Evolutionary conservation across 768 basidiomycete genomes (phyloP).

Genomic region (Fomitopsis serialis): DNA sequence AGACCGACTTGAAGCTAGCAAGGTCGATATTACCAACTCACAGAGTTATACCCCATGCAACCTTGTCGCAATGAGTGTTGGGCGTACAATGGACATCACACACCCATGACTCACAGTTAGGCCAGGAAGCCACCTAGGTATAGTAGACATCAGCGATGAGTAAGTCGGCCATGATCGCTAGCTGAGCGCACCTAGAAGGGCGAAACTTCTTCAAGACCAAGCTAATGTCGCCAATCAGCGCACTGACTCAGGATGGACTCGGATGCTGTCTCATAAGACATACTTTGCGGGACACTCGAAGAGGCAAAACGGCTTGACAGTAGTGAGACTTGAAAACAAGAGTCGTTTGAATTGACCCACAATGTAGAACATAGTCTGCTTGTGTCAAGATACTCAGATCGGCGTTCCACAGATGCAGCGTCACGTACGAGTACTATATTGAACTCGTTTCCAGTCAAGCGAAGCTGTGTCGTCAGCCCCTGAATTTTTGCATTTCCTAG

Average conservation of each 20-base stretch:
- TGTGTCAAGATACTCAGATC: not conserved
- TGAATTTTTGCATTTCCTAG: conserved; percentile 22
- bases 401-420: not conserved
- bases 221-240: conserved; percentile 7
- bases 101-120: conserved; percentile 45
- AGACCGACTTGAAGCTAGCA: too few species aligned
- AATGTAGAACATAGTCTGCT: conserved; percentile 69
- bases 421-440: conserved; percentile 54
- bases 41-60: conserved; percentile 63
- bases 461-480: conserved; percentile 50
- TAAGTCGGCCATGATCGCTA: not conserved
- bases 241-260: too few species aligned
- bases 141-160: not conserved
- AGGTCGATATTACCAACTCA: conserved; percentile 20
- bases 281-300: conserved; percentile 68
- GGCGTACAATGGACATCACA: not conserved
- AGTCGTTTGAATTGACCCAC: conserved; percentile 31
- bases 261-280: too few species aligned
- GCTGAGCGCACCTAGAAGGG: conserved; percentile 46
- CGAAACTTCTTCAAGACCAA: conserved; percentile 56
- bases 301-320: conserved; percentile 43
- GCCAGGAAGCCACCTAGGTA: conserved; percentile 54
- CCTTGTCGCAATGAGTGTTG: conserved; percentile 24
- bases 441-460: conserved; percentile 51
- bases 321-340: not conserved